Evolutionary conservation across 2,329 filamentous ascomycete species (phyloP).

Genomic region (Penicillium decumbens): DNA sequence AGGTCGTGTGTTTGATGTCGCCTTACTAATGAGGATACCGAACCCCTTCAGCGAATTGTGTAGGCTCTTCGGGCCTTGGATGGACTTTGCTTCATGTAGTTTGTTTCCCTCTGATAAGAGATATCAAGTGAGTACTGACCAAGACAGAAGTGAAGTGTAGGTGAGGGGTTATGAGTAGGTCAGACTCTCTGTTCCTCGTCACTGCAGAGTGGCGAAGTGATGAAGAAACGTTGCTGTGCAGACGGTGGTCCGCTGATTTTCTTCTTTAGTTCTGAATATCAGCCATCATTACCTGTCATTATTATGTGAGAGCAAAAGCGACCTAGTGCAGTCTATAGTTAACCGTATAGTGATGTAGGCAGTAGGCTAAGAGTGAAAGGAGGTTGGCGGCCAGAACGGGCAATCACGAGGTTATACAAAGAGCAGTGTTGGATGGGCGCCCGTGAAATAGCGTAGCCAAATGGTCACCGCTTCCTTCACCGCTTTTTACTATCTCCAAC

Average conservation of each 20-base stretch:
- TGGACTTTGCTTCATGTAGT: conserved; percentile 26
- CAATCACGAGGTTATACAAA: background rate
- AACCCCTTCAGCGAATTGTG: conserved; percentile 39
- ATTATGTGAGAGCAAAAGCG: background rate
- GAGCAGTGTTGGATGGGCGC: too few species aligned
- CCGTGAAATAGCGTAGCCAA: too few species aligned
- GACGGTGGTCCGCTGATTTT: background rate
- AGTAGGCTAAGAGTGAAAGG: background rate
- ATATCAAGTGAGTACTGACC: background rate
- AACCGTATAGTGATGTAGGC: background rate
- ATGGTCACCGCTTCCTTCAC: too few species aligned
- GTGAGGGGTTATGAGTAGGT: background rate
- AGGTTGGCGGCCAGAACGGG: background rate
- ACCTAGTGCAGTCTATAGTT: background rate
- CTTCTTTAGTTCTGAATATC: background rate
- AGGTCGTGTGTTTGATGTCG: conserved; percentile 34
- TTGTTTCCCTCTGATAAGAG: background rate
- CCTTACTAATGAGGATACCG: conserved; percentile 38
- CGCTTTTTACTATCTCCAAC: too few species aligned
- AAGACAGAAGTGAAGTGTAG: conserved; percentile 17
- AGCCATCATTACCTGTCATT: background rate
- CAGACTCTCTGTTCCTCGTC: background rate
- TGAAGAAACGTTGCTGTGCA: background rate
- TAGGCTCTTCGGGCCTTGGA: conserved; percentile 27
- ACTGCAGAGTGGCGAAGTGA: background rate